Conservation (phyloP, 108 stramenopile species). For the Fragilariopsis cylindrus region DNA sequence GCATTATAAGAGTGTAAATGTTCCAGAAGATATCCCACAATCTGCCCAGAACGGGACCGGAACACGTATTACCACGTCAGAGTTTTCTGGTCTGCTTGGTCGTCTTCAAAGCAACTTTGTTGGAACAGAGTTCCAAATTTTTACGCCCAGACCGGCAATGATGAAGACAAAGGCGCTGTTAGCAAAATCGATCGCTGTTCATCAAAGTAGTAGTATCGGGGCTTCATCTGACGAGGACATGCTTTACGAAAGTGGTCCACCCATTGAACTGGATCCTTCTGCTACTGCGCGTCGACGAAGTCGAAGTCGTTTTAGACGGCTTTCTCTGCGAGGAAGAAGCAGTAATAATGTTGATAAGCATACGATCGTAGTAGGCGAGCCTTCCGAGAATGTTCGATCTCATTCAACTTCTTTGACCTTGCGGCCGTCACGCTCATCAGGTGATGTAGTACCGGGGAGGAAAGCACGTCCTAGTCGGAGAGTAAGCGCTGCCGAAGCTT, state of each 20-base stretch:
- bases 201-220: not conserved
- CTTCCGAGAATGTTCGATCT: not conserved
- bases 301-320: slow-evolving; percentile 19
- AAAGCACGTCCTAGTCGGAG: slow-evolving; percentile 44
- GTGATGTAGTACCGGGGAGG: slow-evolving; percentile 17
- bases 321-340: slow-evolving; percentile 13
- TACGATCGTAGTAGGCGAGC: slow-evolving; percentile 1
- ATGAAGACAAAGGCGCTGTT: slow-evolving; percentile 2
- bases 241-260: slow-evolving; percentile 35
- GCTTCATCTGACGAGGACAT: slow-evolving; percentile 34
- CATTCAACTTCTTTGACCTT: not conserved
- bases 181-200: not conserved
- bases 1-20: slow-evolving; percentile 59
- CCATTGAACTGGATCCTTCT: slow-evolving; percentile 21
- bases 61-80: not conserved
- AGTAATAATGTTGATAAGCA: not conserved
- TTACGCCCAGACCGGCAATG: slow-evolving; percentile 24
- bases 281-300: slow-evolving; percentile 7
- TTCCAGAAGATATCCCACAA: not conserved
- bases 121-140: slow-evolving; percentile 88
- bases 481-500: slow-evolving; percentile 54
- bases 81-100: slow-evolving; percentile 40
- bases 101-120: slow-evolving; percentile 83
- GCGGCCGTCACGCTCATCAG: slow-evolving; percentile 27
- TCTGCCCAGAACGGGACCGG: slow-evolving; percentile 26